Evolutionary conservation across 202 grass and related monocot species (phyloP).

Genomic region (Panicum hallii): DNA sequence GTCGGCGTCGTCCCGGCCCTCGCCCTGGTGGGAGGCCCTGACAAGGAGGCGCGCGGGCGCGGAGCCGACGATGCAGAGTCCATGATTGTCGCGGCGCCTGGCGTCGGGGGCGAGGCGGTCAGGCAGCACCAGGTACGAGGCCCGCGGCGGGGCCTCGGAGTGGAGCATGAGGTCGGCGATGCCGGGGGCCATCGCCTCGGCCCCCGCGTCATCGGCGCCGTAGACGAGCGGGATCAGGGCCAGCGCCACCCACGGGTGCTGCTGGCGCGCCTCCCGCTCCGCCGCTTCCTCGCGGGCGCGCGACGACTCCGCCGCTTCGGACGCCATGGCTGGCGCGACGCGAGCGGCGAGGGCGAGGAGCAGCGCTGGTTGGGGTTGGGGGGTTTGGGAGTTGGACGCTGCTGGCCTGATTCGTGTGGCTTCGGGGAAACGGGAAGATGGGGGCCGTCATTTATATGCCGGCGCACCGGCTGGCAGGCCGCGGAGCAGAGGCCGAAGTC

Average conservation of each 20-base stretch:
- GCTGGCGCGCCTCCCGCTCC: not conserved
- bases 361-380: too few relatives aligned
- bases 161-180: not conserved
- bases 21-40: not conserved
- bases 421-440: too few relatives aligned
- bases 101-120: not conserved
- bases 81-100: not conserved
- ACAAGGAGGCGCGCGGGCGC: slow-evolving; percentile 17
- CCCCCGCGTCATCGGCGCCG: not conserved
- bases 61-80: not conserved
- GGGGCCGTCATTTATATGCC: too few relatives aligned
- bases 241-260: slow-evolving; percentile 38
- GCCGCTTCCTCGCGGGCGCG: not conserved
- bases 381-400: too few relatives aligned
- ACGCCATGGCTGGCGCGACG: not conserved
- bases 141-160: not conserved
- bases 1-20: fast-evolving
- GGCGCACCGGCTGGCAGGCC: too few relatives aligned
- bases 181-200: not conserved
- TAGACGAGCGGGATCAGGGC: not conserved
- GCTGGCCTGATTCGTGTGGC: too few relatives aligned
- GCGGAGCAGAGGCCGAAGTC: too few relatives aligned
- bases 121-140: not conserved
- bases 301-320: not conserved
- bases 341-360: too few relatives aligned